A percentile compares a stretch with the other conserved stretches of the same genome.
Conservation (phyloP, 2,329 filamentous ascomycete genomes). For the Scolecobasidium constrictum region DNA sequence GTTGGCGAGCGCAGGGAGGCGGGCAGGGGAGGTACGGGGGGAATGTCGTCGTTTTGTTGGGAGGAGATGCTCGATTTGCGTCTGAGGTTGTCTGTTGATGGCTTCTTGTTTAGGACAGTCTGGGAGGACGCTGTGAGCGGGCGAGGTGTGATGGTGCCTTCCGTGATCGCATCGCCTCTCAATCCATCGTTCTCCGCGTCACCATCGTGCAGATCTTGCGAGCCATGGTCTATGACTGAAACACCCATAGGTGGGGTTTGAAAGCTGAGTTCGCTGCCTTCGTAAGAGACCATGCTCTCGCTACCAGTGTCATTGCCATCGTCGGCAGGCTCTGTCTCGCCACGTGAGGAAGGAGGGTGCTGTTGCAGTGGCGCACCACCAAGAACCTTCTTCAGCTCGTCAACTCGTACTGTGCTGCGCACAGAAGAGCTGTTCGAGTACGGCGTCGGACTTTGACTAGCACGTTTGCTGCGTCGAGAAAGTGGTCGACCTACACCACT, state of each 20-base stretch:
- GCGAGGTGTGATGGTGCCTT: slow-evolving; percentile 8
- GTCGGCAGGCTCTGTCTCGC: background rate
- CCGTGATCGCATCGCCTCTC: slow-evolving; percentile 1
- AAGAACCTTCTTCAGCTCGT: slow-evolving; percentile 36
- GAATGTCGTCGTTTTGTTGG: slow-evolving; percentile 5
- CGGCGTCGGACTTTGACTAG: slow-evolving; percentile 8
- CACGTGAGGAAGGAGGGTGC: background rate
- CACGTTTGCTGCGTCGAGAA: slow-evolving; percentile 7
- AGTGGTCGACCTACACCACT: background rate
- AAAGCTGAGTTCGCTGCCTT: slow-evolving; percentile 6
- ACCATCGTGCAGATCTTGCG: background rate
- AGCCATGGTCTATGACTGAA: background rate
- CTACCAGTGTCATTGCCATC: slow-evolving; percentile 9
- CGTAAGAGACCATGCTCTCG: slow-evolving; percentile 10
- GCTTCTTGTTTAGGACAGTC: background rate
- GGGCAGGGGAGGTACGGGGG: slow-evolving; percentile 9
- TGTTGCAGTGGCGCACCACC: slow-evolving; percentile 13
- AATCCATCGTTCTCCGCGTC: slow-evolving; percentile 2
- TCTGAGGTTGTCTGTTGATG: background rate
- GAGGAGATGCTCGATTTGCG: slow-evolving; percentile 5
- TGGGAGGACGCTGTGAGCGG: slow-evolving; percentile 1
- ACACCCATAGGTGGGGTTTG: background rate
- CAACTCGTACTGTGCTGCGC: slow-evolving; percentile 29
- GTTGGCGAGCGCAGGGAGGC: slow-evolving; percentile 1
- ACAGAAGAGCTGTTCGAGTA: slow-evolving; percentile 23